These are phyloP conservation scores for Mariannaea elegans DNA, from an alignment of 2,329 filamentous ascomycete genomes.

Conservation along the genomic window DNA sequence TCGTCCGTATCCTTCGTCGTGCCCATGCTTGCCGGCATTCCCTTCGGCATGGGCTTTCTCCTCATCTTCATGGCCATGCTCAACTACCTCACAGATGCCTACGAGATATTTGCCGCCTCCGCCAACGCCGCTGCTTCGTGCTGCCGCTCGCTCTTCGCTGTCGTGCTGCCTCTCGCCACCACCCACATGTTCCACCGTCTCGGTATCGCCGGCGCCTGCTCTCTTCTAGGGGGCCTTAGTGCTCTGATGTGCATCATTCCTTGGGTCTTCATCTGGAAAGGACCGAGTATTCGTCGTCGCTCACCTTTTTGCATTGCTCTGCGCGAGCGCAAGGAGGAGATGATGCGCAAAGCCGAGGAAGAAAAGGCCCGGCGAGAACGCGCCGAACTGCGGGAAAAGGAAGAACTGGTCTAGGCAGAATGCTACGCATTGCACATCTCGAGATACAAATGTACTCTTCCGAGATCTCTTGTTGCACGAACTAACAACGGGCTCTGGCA, in stretches of 20 bases:
- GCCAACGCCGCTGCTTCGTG: constrained; percentile 86
- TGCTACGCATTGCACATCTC: not conserved
- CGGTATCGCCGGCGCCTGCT: constrained; percentile 60
- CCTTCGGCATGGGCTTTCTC: constrained; percentile 69
- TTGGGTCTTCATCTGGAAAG: constrained; percentile 64
- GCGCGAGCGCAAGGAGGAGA: constrained; percentile 58
- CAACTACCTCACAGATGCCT: constrained; percentile 74
- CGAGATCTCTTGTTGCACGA: constrained; percentile 9
- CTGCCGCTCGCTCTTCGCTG: constrained; percentile 93
- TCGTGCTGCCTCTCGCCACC: constrained; percentile 69
- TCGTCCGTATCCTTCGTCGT: constrained; percentile 59
- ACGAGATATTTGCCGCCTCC: constrained; percentile 72
- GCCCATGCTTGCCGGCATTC: constrained; percentile 67
- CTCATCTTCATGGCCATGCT: constrained; percentile 71
- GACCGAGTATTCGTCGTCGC: constrained; percentile 61
- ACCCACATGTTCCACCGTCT: constrained; percentile 58
- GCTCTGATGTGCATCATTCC: constrained; percentile 60
- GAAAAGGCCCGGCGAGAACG: constrained; percentile 42
- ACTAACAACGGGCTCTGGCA: constrained; percentile 21
- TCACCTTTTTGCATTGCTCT: constrained; percentile 71
- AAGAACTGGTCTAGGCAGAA: constrained; percentile 19
- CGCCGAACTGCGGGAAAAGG: constrained; percentile 32
- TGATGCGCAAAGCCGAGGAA: constrained; percentile 51
- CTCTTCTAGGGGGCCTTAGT: constrained; percentile 60
- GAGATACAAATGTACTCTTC: not conserved